Base-by-base conservation (phyloP, 108 stramenopile genomes). In the Nannochloropsis gaditana region DNA sequence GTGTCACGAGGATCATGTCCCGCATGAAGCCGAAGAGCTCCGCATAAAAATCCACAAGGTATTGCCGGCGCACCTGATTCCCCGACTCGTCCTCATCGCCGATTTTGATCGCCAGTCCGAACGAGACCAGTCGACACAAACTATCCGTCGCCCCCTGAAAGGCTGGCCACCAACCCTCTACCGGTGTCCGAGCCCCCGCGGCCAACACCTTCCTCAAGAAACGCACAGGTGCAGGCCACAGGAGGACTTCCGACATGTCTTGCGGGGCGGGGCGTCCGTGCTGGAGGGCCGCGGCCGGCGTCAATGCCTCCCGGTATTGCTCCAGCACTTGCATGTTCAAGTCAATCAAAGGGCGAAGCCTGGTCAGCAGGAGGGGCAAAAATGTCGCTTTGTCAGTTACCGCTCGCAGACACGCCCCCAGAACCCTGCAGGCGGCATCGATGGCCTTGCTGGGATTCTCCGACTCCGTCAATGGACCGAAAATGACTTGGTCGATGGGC, bases 401-500 rank as follows among this genome's bases (percentile, higher is more conserved):
- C 4, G 59, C 59, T 15, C 59, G 59, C 2, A 73, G n/a, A n/a
- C 15, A n/a, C 19, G 59, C 59, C 59, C 59, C 59, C 4, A 73
- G 59, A 4, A 73, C 59, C n/a, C n/a, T 73, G 59, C 59, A 73
- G 15, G 59, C 59, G 19, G 59, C 59, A 2, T 73, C 19, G 8
- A 73, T n/a, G 15, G 59, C 59, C 59, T n/a, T 73, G 19, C 19
- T 73, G n/a, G 59, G 59, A 6, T 73, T 73, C n/a, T 73, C 59
- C n/a, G 15, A n/a, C 59, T 3, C 59, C 19, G 19, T 73, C 59
- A 73, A 73, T n/a, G 59, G 4, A n/a, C 59, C 59, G 0, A 73
- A 73, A n/a, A 73, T n/a, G n/a, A 73, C 59, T 73, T 73, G 59
- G n/a, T 73, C 59, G n/a, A 73, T 73, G 59, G n/a, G 19, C 15